Base-by-base conservation (phyloP, 2,329 filamentous ascomycete species). In the Leptographium galeiforme region DNA sequence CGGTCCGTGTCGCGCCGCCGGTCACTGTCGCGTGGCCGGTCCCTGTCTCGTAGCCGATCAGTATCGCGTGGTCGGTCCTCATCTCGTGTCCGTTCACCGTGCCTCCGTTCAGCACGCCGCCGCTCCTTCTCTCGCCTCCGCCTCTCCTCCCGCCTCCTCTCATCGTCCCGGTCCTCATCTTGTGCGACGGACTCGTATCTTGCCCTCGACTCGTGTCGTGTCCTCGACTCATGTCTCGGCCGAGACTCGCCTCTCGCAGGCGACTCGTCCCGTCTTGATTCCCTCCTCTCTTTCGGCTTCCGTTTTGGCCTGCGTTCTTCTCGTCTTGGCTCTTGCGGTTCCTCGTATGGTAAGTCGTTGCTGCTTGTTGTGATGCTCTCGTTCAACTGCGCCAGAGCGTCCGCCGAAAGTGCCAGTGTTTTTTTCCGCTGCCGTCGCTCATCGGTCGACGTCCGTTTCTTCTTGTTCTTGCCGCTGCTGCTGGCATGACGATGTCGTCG, bases 311-410 rank as follows among this genome's bases (percentile, higher is more conserved):
- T n/a, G 8, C 10, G 11, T 18, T 44, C 40, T 51, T 41, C 25
- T 10, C 43, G 12, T 40, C 18, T 16, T 30, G 48, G 36, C 14
- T 38, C 33, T 6, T n/a, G 39, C 41, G 13, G 12, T n/a, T 50
- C 52, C 40, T 32, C 47, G 34, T 44, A 19, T 25, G 19, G n/a
- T 16, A 18, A 34, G 18, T 48, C 32, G 8, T 38, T 41, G 32
- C 38, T 8, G 19, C 19, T 43, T 32, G 44, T 32, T 25, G 32
- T 33, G 39, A 48, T 40, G 44, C 50, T 39, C 25, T 50, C 36
- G 45, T 52, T 55, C 50, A 51, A 51, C 50, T 48, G 52, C 19
- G 45, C 53, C 41, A 54, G 44, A 47, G 57, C 56, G 19, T 52
- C 55, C 46, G 32, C 55, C 11, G 50, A 51, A 4, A 51, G 50